Conservation (phyloP, 164 flowering plant genomes). For the Chimonanthus praecox region DNA sequence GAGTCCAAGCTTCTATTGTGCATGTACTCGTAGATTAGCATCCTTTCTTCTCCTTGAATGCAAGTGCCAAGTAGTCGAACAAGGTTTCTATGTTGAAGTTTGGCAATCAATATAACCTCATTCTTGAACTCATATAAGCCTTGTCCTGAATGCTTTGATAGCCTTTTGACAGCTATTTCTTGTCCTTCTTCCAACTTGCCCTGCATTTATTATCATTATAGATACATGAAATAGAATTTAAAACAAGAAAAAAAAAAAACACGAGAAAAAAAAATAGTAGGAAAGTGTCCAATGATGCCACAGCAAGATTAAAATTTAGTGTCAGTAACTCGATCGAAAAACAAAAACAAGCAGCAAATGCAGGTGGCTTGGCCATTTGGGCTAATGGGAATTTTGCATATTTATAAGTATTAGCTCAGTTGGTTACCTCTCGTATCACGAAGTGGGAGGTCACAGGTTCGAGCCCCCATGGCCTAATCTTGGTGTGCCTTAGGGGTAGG, state of each 20-base stretch:
- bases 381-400: no score
- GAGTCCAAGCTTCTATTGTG: conserved; percentile 29
- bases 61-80: conserved; percentile 37
- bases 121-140: conserved; percentile 20
- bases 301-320: no score
- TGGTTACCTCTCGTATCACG: no score
- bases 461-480: no score
- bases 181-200: not conserved
- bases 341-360: not conserved
- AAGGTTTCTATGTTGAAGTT: conserved; percentile 42
- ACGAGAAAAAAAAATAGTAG: no score
- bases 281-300: no score
- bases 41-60: conserved; percentile 28
- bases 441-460: no score
- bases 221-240: not conserved
- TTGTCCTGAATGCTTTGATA: not conserved
- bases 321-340: no score
- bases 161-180: not conserved
- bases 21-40: conserved; percentile 37
- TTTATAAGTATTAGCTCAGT: no score
- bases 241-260: no score
- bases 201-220: not conserved
- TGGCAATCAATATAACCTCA: conserved; percentile 31
- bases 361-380: no score
- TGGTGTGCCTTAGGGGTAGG: no score